phyloP scores from a whole-genome alignment of 176 grass and related monocot genomes.

The Cenchrus fungigraminus region DNA sequence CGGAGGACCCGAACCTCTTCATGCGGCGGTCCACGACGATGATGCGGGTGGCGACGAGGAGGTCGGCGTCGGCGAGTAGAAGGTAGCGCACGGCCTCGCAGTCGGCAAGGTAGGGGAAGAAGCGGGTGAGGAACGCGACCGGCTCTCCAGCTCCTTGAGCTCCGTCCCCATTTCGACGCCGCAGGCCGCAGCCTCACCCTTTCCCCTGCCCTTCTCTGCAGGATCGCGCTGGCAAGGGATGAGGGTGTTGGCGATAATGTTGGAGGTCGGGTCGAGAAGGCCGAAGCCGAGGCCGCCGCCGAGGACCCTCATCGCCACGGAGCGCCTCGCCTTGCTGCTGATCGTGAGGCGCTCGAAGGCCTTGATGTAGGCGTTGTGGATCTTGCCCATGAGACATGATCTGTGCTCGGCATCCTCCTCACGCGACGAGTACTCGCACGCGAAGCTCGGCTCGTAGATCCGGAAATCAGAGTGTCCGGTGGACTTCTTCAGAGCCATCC shows the following conservation, averaged over 20 bases:
- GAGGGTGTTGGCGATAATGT: neutral
- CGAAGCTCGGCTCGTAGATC: neutral
- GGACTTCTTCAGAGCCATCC: neutral
- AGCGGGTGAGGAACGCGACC: constrained; percentile 35
- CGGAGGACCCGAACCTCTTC: neutral
- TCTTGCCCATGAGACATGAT: constrained; percentile 11
- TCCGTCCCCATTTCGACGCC: neutral
- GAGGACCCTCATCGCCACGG: neutral
- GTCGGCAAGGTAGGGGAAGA: constrained; percentile 11
- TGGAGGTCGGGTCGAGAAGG: neutral
- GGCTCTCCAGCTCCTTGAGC: constrained; percentile 9
- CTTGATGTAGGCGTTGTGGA: constrained; percentile 16
- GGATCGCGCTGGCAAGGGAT: neutral
- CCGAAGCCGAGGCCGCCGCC: constrained; percentile 16
- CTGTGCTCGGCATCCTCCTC: neutral
- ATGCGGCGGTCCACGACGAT: neutral
- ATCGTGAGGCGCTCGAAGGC: constrained; percentile 7
- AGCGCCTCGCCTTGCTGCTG: neutral
- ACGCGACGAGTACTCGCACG: neutral
- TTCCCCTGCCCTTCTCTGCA: no score
- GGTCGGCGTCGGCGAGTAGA: neutral
- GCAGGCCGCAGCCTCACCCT: no score
- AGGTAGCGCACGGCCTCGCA: constrained; percentile 12
- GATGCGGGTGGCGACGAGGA: constrained; percentile 18
- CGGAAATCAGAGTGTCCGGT: neutral